Evolutionary conservation across 352 stramenopile genomes (phyloP), one percentile per base, ranked within the genome.

Genomic region (Phytopythium delawarense): DNA sequence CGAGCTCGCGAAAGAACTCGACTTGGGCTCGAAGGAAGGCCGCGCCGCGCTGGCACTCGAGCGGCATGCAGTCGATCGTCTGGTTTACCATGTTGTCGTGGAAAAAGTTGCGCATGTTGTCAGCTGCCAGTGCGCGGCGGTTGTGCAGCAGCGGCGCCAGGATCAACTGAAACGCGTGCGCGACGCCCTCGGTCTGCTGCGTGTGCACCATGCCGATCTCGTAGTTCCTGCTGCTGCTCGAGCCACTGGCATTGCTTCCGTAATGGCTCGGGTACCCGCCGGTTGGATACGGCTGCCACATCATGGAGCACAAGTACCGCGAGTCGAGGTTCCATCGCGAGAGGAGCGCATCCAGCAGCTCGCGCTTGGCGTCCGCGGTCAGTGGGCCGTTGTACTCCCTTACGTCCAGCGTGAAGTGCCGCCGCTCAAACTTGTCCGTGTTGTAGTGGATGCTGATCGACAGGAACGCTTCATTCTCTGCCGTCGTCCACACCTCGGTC

Each of bases 341-440:
- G 28, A 83, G 73, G 12, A 80, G 66, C 49, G 68, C 64, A 37
- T 79, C 63, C 40, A 82, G 40, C 52, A 79, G 72, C 46, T 82
- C 74, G 39, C 74, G 72, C 51, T 76, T 78, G 39, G 62, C 71
- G 23, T 79, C 71, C 4, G 74, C 74, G 2, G 71, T 70, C 51
- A 76, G 63, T 15, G 77, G 71, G 9, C 69, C 67, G 34, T 71
- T 79, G 54, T 76, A 74, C 62, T 79, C 71, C 28, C 72, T 62
- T 25, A 83, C 72, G 52, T 83, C 75, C 11, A 83, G 61, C 44
- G 75, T 83, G 20, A 79, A 79, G 51, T 83, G 72, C 2, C 75
- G 70, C 20, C 65, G 53, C 45, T 81, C 72, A 25, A 84, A 81
- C 18, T 61, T 67, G 35, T 79, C 61, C 1, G 75, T 81, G 32